Evolutionary conservation across 495 filamentous ascomycete species (phyloP), one percentile per base, ranked within the genome.

Genomic region (Symbiotaphrina buchneri): DNA sequence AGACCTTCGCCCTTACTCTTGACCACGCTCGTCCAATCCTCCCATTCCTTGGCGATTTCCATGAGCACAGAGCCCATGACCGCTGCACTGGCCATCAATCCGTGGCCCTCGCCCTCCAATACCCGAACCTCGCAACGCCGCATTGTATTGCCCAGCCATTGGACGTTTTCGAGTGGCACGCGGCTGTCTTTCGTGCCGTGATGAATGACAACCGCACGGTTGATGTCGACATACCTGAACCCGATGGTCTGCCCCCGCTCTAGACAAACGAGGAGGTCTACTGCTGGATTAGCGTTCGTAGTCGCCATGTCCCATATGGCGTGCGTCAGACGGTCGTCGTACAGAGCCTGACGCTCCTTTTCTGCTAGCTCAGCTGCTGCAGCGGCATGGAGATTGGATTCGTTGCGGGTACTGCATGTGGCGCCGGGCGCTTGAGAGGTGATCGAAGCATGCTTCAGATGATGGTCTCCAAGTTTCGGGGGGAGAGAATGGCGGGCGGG

Each of bases 221-320:
- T 87, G 39, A 95, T 93, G 45, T 99, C 87, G 11, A 91, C 83
- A 42, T 99, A 99, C 18, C 84, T 69, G 52, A 99, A 99, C 0
- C 87, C 87, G 41, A 99, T 93, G 0, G 78, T 71, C 40, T 90
- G 77, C 6, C 76, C 67, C 13, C 90, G 71, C 49, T 99, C 87
- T 10, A 99, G 55, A 45, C 87, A 99, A 7, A 92, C 77, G 2
- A 99, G 55, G 6, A 99, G 52, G 49, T 99, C 87, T 8, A 91
- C 74, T 1, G 85, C 83, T 1, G 87, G 90, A 47, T 99, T 95
- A 11, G 85, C 83, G 32, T 82, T 73, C 1, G 72, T 72, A 0
- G 84, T 94, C 6, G 90, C 80, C n/a, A 84, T 63, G 29, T 84
- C 75, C 87, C 87, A 99, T 37, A 92, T 94, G 6, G 73, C 71